These are phyloP conservation scores for Tricladium varicosporioides DNA, from an alignment of 2,329 filamentous ascomycete genomes.

Conservation along the genomic window DNA sequence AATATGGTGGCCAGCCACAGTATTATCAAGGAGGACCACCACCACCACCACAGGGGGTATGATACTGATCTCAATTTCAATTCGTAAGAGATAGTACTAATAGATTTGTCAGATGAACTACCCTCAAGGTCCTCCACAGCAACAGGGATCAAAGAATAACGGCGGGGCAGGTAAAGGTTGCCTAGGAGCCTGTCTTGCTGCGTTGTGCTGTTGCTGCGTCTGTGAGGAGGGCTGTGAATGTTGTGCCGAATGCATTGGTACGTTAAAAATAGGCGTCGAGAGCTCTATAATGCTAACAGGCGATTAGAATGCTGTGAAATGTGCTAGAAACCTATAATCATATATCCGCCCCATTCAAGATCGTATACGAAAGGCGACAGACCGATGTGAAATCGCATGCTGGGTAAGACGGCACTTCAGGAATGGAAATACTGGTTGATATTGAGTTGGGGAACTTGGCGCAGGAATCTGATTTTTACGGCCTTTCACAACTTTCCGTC, in stretches of 20 bases:
- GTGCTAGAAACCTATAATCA: conserved; percentile 25
- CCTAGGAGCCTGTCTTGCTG: conserved; percentile 45
- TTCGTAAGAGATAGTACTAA: no score
- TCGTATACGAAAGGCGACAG: no score
- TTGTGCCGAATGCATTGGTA: conserved; percentile 43
- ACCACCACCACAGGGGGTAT: neutral
- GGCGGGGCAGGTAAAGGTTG: conserved; percentile 42
- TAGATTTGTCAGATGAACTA: no score
- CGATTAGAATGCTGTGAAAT: conserved; percentile 28
- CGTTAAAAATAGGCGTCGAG: no score
- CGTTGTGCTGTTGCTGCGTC: conserved; percentile 50
- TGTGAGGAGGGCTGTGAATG: conserved; percentile 51
- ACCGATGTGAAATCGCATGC: no score
- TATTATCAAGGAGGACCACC: neutral
- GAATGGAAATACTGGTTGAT: no score
- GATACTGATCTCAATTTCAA: no score
- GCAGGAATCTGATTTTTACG: no score
- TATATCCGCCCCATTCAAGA: neutral
- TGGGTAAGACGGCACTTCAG: no score
- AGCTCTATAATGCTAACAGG: conserved; percentile 14
- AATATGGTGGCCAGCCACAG: conserved; percentile 9
- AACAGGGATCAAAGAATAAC: conserved; percentile 32
- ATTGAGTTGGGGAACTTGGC: no score
- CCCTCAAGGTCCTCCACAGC: no score
- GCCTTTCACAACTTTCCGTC: no score